Conservation (phyloP, 2,329 filamentous ascomycete species). For the Trichoderma asperellum region DNA sequence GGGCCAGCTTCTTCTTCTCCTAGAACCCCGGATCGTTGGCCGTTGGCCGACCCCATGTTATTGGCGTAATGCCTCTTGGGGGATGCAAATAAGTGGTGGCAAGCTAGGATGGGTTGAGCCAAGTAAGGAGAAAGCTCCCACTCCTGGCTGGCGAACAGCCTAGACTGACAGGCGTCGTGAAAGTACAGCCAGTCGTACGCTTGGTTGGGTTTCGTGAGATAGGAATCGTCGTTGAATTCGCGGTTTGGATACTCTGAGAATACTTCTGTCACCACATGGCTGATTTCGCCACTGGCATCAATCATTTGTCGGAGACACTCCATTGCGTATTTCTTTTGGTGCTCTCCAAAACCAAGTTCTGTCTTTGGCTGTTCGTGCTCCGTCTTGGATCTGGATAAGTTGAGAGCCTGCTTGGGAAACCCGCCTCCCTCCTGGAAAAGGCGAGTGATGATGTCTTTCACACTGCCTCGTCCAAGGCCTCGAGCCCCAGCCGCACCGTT, state of each 20-base stretch:
- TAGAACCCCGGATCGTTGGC: background rate
- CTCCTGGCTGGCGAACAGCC: slow-evolving; percentile 81
- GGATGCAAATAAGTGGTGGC: slow-evolving; percentile 88
- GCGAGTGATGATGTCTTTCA: slow-evolving; percentile 75
- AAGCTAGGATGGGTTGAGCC: slow-evolving; percentile 82
- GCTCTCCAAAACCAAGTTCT: slow-evolving; percentile 72
- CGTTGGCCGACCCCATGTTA: slow-evolving; percentile 35
- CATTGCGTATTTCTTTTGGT: slow-evolving; percentile 72
- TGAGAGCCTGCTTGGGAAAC: slow-evolving; percentile 64
- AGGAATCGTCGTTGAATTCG: slow-evolving; percentile 90
- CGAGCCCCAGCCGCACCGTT: slow-evolving; percentile 73
- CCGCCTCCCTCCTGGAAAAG: slow-evolving; percentile 80
- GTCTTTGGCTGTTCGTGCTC: slow-evolving; percentile 58
- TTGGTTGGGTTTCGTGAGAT: slow-evolving; percentile 82
- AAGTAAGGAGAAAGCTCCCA: slow-evolving; percentile 92
- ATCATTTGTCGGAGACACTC: slow-evolving; percentile 74
- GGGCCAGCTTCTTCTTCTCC: slow-evolving; percentile 52
- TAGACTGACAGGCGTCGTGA: slow-evolving; percentile 79
- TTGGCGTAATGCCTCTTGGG: slow-evolving; percentile 56
- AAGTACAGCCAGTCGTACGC: slow-evolving; percentile 97
- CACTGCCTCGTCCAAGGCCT: slow-evolving; percentile 71
- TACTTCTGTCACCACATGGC: slow-evolving; percentile 79
- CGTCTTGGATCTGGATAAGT: slow-evolving; percentile 48
- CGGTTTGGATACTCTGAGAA: slow-evolving; percentile 85
- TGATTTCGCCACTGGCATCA: slow-evolving; percentile 76